Evolutionary conservation across 2,329 filamentous ascomycete species (phyloP).

Genomic region (Alternaria brassicae): DNA sequence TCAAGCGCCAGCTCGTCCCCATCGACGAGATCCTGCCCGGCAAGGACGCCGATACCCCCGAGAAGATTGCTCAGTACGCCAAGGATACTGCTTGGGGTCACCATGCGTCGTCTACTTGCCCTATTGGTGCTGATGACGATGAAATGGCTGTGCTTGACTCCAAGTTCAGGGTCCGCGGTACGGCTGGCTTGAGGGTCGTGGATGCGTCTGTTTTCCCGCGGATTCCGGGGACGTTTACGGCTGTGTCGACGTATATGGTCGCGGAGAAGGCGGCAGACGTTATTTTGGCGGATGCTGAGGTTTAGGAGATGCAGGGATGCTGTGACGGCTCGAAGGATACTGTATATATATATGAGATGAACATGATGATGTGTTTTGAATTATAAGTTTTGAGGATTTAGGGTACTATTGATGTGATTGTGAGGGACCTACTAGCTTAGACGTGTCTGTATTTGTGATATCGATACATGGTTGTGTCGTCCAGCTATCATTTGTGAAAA

Average conservation of each 20-base stretch:
- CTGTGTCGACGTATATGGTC: conserved; percentile 63
- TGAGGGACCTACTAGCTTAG: too few relatives aligned
- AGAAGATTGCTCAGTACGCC: conserved; percentile 37
- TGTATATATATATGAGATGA: neutral
- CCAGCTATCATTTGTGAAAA: too few relatives aligned
- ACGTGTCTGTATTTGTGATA: too few relatives aligned
- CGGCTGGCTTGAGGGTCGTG: conserved; percentile 59
- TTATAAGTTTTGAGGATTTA: too few relatives aligned
- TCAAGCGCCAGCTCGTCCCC: conserved; percentile 45
- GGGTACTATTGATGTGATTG: too few relatives aligned
- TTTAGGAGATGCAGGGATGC: neutral
- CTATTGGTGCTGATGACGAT: conserved; percentile 61
- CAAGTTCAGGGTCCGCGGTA: conserved; percentile 60
- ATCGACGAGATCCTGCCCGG: conserved; percentile 58
- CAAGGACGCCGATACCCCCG: conserved; percentile 50
- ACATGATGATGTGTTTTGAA: neutral
- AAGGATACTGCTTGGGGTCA: conserved; percentile 55
- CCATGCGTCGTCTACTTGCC: conserved; percentile 65
- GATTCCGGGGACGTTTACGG: conserved; percentile 61
- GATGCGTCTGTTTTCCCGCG: conserved; percentile 42
- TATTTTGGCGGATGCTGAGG: conserved; percentile 51
- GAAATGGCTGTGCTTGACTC: conserved; percentile 62
- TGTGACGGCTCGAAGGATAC: neutral
- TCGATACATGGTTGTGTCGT: too few relatives aligned
- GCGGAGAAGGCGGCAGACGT: conserved; percentile 69